These are phyloP conservation scores for Alternaria ventricosa DNA, from an alignment of 2,329 filamentous ascomycete species.

Conservation along the genomic window DNA sequence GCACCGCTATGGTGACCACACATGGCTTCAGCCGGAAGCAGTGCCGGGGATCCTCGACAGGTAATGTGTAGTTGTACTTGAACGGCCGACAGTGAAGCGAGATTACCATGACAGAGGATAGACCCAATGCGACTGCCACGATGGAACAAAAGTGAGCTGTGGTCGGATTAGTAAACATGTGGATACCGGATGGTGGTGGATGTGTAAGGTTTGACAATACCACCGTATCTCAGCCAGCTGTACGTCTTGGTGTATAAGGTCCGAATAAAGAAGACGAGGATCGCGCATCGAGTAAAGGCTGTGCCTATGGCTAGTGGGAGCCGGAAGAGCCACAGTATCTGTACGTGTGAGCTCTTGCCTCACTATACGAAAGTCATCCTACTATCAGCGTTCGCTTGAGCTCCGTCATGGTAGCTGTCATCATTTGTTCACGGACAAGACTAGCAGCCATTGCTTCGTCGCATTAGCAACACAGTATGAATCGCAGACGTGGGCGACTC, in stretches of 20 bases:
- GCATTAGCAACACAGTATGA: constrained; percentile 9
- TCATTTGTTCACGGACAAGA: constrained; percentile 18
- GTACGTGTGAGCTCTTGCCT: constrained; percentile 5
- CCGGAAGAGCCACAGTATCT: constrained; percentile 32
- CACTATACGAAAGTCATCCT: not conserved
- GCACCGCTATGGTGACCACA: constrained; percentile 11
- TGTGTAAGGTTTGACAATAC: constrained; percentile 15
- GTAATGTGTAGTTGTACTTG: constrained; percentile 27
- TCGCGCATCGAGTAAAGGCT: constrained; percentile 26
- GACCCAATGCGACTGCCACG: constrained; percentile 12
- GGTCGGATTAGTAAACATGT: constrained; percentile 16
- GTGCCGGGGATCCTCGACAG: constrained; percentile 17
- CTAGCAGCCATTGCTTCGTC: constrained; percentile 22
- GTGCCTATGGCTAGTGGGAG: constrained; percentile 28
- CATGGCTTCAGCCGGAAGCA: constrained; percentile 28
- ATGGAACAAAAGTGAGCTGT: constrained; percentile 26
- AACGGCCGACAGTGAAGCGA: constrained; percentile 32
- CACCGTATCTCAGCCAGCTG: constrained; percentile 24
- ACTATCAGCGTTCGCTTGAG: constrained; percentile 25
- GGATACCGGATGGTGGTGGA: not conserved
- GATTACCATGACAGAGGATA: constrained; percentile 15
- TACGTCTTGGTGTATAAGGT: constrained; percentile 29
- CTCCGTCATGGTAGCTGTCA: constrained; percentile 8
- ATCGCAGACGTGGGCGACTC: constrained; percentile 7
- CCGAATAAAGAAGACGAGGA: constrained; percentile 35